Evolutionary conservation across 1,284 basidiomycete species (phyloP).

Genomic region (Ustilago hordei): DNA sequence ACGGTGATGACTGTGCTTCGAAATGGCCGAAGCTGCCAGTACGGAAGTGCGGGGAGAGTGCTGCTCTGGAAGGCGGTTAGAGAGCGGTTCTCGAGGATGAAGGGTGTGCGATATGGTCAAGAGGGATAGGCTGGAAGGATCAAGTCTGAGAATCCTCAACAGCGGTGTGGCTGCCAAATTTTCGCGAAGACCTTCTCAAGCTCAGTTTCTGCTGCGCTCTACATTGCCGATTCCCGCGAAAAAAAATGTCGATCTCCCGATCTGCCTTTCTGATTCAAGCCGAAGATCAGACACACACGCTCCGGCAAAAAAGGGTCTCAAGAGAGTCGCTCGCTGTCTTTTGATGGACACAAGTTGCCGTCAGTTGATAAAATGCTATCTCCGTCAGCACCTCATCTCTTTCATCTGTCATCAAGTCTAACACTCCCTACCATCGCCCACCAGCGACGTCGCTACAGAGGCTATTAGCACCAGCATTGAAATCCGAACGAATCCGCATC

Average conservation of each 20-base stretch:
- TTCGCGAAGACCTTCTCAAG: slow-evolving; percentile 4
- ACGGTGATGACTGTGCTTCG: neutral
- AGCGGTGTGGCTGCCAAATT: slow-evolving; percentile 9
- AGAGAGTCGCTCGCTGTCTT: neutral
- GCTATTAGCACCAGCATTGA: too few relatives aligned
- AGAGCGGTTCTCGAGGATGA: neutral
- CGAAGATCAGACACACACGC: neutral
- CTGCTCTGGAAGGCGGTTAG: neutral
- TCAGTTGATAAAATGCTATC: neutral
- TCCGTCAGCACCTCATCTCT: neutral
- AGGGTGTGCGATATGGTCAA: neutral
- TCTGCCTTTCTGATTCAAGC: slow-evolving; percentile 1
- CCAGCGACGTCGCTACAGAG: neutral
- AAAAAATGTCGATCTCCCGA: slow-evolving; percentile 25
- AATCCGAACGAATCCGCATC: too few relatives aligned
- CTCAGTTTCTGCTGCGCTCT: slow-evolving; percentile 27
- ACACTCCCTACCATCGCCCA: neutral
- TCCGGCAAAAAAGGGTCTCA: slow-evolving; percentile 33
- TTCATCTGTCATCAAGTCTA: neutral
- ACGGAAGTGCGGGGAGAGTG: neutral
- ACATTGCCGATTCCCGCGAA: slow-evolving; percentile 41
- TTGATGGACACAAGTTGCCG: slow-evolving; percentile 1
- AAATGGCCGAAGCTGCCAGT: neutral
- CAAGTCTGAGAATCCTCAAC: neutral
- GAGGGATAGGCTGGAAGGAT: too few relatives aligned